Evolutionary conservation across 179 eudicot species (phyloP), one percentile per base, ranked within the genome.

Genomic region (Beta corolliflora): DNA sequence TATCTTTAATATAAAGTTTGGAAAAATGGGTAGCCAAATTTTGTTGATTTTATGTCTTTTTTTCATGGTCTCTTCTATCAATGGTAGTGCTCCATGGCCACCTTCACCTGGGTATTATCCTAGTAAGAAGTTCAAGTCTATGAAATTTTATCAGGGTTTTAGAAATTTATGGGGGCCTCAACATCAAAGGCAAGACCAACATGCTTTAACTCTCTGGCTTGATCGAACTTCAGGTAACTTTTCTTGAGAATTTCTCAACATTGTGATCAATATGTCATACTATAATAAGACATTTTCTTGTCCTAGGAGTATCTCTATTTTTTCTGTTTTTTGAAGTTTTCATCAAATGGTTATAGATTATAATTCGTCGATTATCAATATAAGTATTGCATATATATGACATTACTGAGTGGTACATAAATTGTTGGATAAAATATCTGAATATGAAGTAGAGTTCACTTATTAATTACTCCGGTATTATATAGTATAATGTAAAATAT

Each of bases 91-190:
- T 29, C 58, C 61, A 58, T 68, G 82, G 84, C 98, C 90, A 77
- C 98, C 98, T 18, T 91, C 98, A 6, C 97, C 97, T n/a, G 98
- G 97, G 56, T 92, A 84, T 89, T 92, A 83, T 85, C 97, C 97
- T 7, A 92, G 97, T 72, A 83, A 84, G 61, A 88, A 71, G 73
- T 82, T 52, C 64, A 78, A 54, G 75, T 80, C 97, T 5, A 61
- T 84, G 50, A 82, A 86, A 52, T 95, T 95, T 76, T 75, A 77
- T 63, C 88, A 88, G 52, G 95, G 91, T 7, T 95, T 81, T 36
- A 79, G 63, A 54, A 95, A 84, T 52, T 85, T 92, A 13, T 95
- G 98, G 98, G 98, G 98, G 73, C 87, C 91, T 76, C 90, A 91
- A 66, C 93, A 95, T 78, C 97, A 93, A 67, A 84, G 88, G 89